Percentiles rank a stretch among this genome's conserved stretches.
These are phyloP conservation scores for Bryum argenteum DNA, from an alignment of 225 moss, liverwort and hornwort genomes.

Conservation along the genomic window DNA sequence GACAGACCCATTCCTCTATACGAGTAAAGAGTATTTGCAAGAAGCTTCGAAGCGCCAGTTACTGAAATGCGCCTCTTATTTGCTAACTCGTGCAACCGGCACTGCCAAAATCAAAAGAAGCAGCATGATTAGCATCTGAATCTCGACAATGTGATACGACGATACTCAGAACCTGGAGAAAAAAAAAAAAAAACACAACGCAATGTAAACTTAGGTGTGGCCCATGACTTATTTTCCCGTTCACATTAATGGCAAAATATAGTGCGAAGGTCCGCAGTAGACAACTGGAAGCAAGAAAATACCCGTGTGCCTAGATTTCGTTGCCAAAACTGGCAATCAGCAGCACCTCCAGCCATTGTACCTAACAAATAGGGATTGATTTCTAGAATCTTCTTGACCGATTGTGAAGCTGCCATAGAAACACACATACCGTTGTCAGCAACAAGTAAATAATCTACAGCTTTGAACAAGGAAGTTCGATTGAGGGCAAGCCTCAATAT, in stretches of 20 bases:
- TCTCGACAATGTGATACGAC: too few species aligned
- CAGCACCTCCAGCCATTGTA: slow-evolving; percentile 92
- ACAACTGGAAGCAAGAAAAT: slow-evolving; percentile 16
- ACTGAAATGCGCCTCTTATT: slow-evolving; percentile 90
- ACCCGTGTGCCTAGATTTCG: slow-evolving; percentile 86
- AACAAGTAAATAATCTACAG: background rate
- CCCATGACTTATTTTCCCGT: too few species aligned
- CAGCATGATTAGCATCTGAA: too few species aligned
- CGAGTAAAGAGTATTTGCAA: slow-evolving; percentile 88
- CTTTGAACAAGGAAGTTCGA: too few species aligned
- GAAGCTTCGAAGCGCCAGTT: slow-evolving; percentile 83
- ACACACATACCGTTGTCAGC: slow-evolving; percentile 20
- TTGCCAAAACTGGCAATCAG: slow-evolving; percentile 97
- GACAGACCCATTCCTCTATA: slow-evolving; percentile 96
- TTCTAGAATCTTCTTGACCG: slow-evolving; percentile 86
- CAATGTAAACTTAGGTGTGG: slow-evolving; percentile 22
- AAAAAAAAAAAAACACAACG: background rate
- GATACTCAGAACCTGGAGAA: too few species aligned
- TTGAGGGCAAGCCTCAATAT: too few species aligned
- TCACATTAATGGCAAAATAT: too few species aligned
- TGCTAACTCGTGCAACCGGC: slow-evolving; percentile 73
- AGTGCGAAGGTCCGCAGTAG: background rate
- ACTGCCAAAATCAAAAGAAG: slow-evolving; percentile 32
- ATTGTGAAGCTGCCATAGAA: slow-evolving; percentile 69
- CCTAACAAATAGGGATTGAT: slow-evolving; percentile 90